Evolutionary conservation across 129 eudicot genomes (phyloP).

Genomic region (Arctium lappa): DNA sequence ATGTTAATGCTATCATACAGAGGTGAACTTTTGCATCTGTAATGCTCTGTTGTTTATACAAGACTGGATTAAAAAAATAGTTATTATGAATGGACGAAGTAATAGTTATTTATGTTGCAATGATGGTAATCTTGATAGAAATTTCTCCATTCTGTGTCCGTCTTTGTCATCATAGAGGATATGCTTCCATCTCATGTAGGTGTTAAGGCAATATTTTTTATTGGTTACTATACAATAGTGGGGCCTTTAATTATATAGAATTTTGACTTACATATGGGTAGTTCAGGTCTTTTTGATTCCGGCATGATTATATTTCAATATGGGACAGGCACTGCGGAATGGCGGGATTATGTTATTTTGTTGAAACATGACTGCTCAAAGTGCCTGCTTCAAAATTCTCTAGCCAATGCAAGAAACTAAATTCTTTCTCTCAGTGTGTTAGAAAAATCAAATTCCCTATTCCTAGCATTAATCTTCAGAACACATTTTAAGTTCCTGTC

Average conservation of each 20-base stretch:
- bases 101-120: not conserved
- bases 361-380: not conserved
- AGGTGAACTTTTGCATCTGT: not conserved
- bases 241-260: not conserved
- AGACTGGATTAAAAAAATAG: not conserved
- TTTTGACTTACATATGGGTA: not conserved
- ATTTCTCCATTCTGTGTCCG: not conserved
- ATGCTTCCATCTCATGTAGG: not conserved
- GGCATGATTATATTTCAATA: not conserved
- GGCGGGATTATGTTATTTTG: not conserved
- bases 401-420: not conserved
- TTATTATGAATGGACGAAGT: not conserved
- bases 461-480: conserved; percentile 1
- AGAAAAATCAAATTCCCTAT: not conserved
- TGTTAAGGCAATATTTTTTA: not conserved
- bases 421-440: not conserved
- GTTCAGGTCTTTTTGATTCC: not conserved
- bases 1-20: not conserved
- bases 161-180: not conserved
- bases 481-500: not conserved
- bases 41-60: not conserved
- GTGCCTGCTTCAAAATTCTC: not conserved
- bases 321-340: not conserved
- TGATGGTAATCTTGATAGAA: not conserved
- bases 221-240: not conserved